A percentile compares a stretch with the other conserved stretches of the same genome.
These are phyloP conservation scores for Takashimella koratensis DNA, from an alignment of 1,284 basidiomycete species.

Conservation along the genomic window DNA sequence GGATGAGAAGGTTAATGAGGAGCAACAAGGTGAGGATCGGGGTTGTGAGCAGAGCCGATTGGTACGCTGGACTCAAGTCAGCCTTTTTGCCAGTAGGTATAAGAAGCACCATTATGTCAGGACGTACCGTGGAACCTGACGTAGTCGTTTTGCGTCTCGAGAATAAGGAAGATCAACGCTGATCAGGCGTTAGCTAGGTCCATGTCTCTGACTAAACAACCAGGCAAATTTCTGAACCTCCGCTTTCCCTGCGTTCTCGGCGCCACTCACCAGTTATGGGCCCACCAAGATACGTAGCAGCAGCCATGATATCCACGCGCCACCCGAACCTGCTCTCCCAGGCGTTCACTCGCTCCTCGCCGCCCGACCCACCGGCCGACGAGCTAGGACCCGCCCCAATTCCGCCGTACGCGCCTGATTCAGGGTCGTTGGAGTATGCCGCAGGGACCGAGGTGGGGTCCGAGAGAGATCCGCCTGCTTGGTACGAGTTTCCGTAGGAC, in stretches of 20 bases:
- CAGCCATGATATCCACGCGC: slow-evolving; percentile 67
- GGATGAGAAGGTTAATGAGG: slow-evolving; percentile 59
- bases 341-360: slow-evolving; percentile 56
- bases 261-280: slow-evolving; percentile 68
- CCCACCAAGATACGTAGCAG: slow-evolving; percentile 65
- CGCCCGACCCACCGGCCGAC: slow-evolving; percentile 35
- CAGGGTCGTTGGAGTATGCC: slow-evolving; percentile 42
- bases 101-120: too few species aligned
- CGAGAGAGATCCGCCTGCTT: slow-evolving; percentile 57
- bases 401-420: slow-evolving; percentile 26
- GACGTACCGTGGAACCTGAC: slow-evolving; percentile 70
- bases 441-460: slow-evolving; percentile 40
- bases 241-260: too few species aligned
- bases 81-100: too few species aligned
- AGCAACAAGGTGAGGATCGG: slow-evolving; percentile 64
- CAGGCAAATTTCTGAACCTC: too few species aligned
- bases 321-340: slow-evolving; percentile 70
- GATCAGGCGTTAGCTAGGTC: too few species aligned
- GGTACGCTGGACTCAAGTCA: slow-evolving; percentile 71
- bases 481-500: slow-evolving; percentile 53
- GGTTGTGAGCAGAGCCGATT: slow-evolving; percentile 68
- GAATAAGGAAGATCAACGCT: slow-evolving; percentile 66
- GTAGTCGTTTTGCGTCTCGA: slow-evolving; percentile 74
- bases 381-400: neutral
- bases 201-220: neutral